Conservation (phyloP, 2,329 filamentous ascomycete genomes). For the Paraconiothyrium sp. region DNA sequence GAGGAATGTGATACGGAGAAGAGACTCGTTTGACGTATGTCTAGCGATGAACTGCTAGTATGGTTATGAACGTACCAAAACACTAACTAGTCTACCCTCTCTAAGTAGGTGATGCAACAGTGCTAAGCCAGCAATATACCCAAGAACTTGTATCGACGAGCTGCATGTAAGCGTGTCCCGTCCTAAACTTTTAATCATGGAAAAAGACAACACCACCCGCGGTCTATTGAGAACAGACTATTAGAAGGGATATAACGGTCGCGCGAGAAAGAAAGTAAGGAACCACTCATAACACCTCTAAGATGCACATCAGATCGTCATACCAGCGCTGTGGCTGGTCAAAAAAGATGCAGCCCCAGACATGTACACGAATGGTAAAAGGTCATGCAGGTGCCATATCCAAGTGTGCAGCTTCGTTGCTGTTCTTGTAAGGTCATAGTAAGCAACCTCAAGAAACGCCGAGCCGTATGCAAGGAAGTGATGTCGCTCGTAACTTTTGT, state of each 20-base stretch:
- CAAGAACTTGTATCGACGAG: slow-evolving; percentile 4
- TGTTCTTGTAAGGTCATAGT: slow-evolving; percentile 27
- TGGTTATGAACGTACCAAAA: not conserved
- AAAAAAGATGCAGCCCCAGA: slow-evolving; percentile 41
- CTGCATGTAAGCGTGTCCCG: slow-evolving; percentile 7
- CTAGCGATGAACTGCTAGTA: slow-evolving; percentile 2
- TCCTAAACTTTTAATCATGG: slow-evolving; percentile 8
- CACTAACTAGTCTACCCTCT: slow-evolving; percentile 1
- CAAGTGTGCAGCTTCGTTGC: slow-evolving; percentile 28
- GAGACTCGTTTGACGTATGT: slow-evolving; percentile 9
- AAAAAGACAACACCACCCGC: slow-evolving; percentile 12
- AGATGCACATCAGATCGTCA: slow-evolving; percentile 48
- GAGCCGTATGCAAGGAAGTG: slow-evolving; percentile 31
- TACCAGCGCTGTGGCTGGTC: slow-evolving; percentile 33
- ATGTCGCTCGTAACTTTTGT: slow-evolving; percentile 36
- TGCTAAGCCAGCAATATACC: not conserved
- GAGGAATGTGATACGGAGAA: not conserved
- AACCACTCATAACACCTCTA: slow-evolving; percentile 40
- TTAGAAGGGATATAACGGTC: slow-evolving; percentile 34
- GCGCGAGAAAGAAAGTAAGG: slow-evolving; percentile 26
- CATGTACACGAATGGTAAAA: slow-evolving; percentile 39
- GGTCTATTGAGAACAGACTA: slow-evolving; percentile 28
- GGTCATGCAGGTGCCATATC: slow-evolving; percentile 31
- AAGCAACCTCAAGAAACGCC: slow-evolving; percentile 33
- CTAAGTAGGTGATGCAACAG: not conserved